These are phyloP conservation scores for Laguncularia racemosa DNA, from an alignment of 345 rosid genomes.

Conservation along the genomic window DNA sequence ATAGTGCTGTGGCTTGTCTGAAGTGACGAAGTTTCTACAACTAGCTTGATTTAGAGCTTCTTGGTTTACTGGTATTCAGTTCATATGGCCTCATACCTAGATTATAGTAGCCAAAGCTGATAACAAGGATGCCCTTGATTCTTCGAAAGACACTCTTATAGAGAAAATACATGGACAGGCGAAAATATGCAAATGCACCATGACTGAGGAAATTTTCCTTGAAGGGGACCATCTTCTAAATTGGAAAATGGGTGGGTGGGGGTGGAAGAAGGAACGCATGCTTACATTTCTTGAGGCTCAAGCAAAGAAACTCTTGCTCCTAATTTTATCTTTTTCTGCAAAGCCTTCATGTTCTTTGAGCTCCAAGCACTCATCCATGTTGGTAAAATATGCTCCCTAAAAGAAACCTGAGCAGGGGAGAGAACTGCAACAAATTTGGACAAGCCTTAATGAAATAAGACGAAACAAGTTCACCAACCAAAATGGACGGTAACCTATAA, in stretches of 20 bases:
- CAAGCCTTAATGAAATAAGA: slow-evolving; percentile 1
- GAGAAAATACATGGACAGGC: no score
- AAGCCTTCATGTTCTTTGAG: slow-evolving; percentile 23
- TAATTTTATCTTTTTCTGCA: slow-evolving; percentile 38
- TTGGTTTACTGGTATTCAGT: no score
- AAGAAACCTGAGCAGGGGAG: slow-evolving; percentile 69
- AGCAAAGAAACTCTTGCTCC: slow-evolving; percentile 76
- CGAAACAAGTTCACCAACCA: slow-evolving; percentile 7
- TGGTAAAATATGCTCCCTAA: slow-evolving; percentile 69
- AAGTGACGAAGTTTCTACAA: no score
- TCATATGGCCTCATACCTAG: no score
- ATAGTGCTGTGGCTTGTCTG: no score
- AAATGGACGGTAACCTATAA: not conserved
- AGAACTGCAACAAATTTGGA: slow-evolving; percentile 54
- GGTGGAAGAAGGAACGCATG: slow-evolving; percentile 10
- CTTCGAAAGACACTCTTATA: no score
- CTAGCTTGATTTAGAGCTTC: no score
- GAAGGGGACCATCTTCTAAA: not conserved
- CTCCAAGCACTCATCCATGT: slow-evolving; percentile 36
- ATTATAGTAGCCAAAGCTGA: no score
- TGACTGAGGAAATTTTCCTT: not conserved
- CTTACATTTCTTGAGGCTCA: slow-evolving; percentile 58
- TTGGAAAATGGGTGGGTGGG: slow-evolving; percentile 8
- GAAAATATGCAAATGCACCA: no score
- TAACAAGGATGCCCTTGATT: no score